Evolutionary conservation across 768 basidiomycete species (phyloP).

Genomic region (Boletus pseudo-olivaceus): DNA sequence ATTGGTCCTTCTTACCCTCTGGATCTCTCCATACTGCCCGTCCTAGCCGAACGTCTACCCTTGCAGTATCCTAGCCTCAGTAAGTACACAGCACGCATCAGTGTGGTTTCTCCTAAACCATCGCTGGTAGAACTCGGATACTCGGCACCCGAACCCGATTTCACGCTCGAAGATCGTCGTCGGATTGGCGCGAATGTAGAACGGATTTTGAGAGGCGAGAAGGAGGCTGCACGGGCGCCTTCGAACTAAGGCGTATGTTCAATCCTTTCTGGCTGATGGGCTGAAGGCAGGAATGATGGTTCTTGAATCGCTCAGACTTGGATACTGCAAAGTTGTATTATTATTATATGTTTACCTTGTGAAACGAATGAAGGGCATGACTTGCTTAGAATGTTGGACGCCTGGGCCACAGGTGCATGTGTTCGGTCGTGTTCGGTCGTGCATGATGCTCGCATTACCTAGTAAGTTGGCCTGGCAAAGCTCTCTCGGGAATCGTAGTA

Average conservation of each 20-base stretch:
- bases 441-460: not conserved
- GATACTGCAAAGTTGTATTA: not conserved
- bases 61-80: constrained; percentile 66
- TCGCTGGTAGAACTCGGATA: constrained; percentile 59
- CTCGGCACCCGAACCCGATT: constrained; percentile 47
- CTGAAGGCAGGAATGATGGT: not conserved
- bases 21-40: constrained; percentile 54
- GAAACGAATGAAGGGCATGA: not conserved
- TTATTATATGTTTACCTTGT: not conserved
- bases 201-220: constrained; percentile 52
- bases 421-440: not conserved
- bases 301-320: not conserved
- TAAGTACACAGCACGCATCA: constrained; percentile 30
- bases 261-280: too few species aligned
- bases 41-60: constrained; percentile 52
- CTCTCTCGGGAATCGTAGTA: too few species aligned
- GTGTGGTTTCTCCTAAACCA: not conserved
- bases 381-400: not conserved
- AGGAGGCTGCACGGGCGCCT: constrained; percentile 67
- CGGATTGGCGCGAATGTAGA: constrained; percentile 62
- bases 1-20: constrained; percentile 68
- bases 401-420: not conserved
- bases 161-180: constrained; percentile 59
- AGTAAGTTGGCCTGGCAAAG: too few species aligned
- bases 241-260: constrained; percentile 11